A percentile compares a stretch with the other conserved stretches of the same genome.
Evolutionary conservation across 306 rosid genomes (phyloP).

Genomic region (Oemleria cerasiformis): DNA sequence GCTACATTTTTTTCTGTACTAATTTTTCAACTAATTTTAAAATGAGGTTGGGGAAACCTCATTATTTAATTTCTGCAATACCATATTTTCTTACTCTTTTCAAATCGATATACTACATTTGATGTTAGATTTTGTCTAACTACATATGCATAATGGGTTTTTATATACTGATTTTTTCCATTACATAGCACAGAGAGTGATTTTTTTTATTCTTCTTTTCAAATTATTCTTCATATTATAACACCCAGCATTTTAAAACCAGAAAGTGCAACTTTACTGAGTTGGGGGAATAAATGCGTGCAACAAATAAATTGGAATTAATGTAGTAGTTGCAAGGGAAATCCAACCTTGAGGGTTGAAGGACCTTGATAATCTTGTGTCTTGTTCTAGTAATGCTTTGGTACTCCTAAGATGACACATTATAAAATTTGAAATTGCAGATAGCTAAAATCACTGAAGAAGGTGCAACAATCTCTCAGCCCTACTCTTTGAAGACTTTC

Average conservation of each 20-base stretch:
- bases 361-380: not conserved
- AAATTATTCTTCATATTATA: too few relatives aligned
- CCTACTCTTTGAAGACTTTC: slow-evolving; percentile 77
- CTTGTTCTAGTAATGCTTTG: not conserved
- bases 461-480: slow-evolving; percentile 58
- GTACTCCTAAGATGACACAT: slow-evolving; percentile 2
- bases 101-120: not conserved
- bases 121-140: too few relatives aligned
- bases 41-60: not conserved
- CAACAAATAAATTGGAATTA: not conserved
- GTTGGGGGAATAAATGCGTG: not conserved
- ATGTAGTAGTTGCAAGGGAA: not conserved
- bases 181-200: too few relatives aligned
- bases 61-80: not conserved
- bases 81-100: not conserved
- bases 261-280: not conserved
- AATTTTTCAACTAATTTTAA: too few relatives aligned
- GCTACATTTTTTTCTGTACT: not conserved
- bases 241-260: too few relatives aligned
- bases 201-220: too few relatives aligned
- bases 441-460: slow-evolving; percentile 74
- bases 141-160: too few relatives aligned
- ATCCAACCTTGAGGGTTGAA: not conserved
- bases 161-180: too few relatives aligned
- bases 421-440: slow-evolving; percentile 41